A percentile compares a stretch with the other conserved stretches of the same genome.
Conservation (phyloP, 2,329 filamentous ascomycete species). For the Reticulascus tulasneorum region DNA sequence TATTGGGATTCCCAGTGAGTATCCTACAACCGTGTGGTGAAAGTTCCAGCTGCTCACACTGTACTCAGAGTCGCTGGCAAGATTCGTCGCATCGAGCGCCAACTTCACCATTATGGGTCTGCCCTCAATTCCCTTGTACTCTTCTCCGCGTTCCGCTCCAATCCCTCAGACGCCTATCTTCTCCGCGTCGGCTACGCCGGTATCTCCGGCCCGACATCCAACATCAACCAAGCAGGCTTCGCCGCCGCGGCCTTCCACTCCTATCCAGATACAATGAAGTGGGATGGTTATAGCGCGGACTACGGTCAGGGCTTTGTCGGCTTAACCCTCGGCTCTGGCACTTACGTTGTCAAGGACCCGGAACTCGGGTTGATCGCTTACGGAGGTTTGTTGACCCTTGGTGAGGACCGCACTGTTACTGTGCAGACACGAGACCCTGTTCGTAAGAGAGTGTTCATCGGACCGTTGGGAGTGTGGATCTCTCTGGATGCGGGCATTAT, state of each 20-base stretch:
- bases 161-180: constrained; percentile 43
- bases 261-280: constrained; percentile 49
- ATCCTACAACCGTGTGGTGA: too few relatives aligned
- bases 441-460: constrained; percentile 44
- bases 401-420: constrained; percentile 19
- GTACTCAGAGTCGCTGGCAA: constrained; percentile 35
- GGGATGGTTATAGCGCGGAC: constrained; percentile 55
- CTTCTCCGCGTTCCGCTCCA: constrained; percentile 44
- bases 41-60: not conserved
- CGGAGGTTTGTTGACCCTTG: constrained; percentile 36
- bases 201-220: constrained; percentile 47
- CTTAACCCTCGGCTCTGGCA: constrained; percentile 42
- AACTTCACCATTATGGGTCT: constrained; percentile 60
- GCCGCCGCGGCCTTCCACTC: constrained; percentile 54
- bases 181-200: constrained; percentile 53
- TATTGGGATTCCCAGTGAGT: constrained; percentile 66
- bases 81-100: constrained; percentile 38
- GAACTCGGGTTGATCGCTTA: constrained; percentile 45
- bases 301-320: constrained; percentile 54
- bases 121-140: constrained; percentile 53
- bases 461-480: constrained; percentile 35
- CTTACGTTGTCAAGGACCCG: constrained; percentile 43
- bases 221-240: constrained; percentile 52
- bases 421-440: constrained; percentile 43
- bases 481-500: constrained; percentile 41